Conservation (phyloP, 2,329 filamentous ascomycete genomes). For the Pseudogymnoascus sp. region DNA sequence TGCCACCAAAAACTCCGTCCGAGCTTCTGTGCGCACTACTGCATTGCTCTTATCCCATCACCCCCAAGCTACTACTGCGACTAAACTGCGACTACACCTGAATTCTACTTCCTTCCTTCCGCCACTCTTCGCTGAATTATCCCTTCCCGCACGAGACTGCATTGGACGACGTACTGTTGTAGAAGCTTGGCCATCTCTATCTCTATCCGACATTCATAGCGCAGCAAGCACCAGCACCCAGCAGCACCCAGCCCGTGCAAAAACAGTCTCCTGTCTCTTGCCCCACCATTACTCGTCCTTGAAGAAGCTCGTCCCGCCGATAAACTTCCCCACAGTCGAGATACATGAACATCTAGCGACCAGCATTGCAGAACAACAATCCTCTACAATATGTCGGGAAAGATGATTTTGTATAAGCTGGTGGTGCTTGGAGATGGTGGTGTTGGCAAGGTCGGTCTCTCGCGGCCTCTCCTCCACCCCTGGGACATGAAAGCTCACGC, state of each 20-base stretch:
- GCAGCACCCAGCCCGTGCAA: not conserved
- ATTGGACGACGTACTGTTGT: conserved; percentile 1
- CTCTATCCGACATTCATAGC: not conserved
- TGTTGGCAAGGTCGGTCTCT: conserved; percentile 65
- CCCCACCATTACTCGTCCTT: conserved; percentile 7
- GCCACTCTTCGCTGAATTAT: conserved; percentile 1
- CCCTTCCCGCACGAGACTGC: conserved; percentile 1
- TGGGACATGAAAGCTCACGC: conserved; percentile 5
- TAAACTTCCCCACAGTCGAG: conserved; percentile 6
- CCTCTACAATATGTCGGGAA: conserved; percentile 59
- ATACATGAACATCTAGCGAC: conserved; percentile 6
- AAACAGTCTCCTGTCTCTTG: conserved; percentile 3
- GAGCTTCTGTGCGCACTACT: conserved; percentile 1
- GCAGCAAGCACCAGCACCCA: not conserved
- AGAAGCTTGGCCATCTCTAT: not conserved
- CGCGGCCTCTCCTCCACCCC: conserved; percentile 5
- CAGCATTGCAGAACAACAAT: conserved; percentile 1
- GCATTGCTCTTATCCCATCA: conserved; percentile 6
- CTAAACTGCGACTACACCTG: not conserved
- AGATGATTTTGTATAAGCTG: conserved; percentile 93
- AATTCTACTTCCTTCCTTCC: conserved; percentile 3
- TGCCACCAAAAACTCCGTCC: not conserved
- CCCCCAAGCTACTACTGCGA: not conserved
- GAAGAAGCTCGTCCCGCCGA: conserved; percentile 5
- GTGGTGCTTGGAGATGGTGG: conserved; percentile 92